Evolutionary conservation across 2,329 filamentous ascomycete species (phyloP), one percentile per base, ranked within the genome.

Genomic region (Verticillium nonalfalfae): DNA sequence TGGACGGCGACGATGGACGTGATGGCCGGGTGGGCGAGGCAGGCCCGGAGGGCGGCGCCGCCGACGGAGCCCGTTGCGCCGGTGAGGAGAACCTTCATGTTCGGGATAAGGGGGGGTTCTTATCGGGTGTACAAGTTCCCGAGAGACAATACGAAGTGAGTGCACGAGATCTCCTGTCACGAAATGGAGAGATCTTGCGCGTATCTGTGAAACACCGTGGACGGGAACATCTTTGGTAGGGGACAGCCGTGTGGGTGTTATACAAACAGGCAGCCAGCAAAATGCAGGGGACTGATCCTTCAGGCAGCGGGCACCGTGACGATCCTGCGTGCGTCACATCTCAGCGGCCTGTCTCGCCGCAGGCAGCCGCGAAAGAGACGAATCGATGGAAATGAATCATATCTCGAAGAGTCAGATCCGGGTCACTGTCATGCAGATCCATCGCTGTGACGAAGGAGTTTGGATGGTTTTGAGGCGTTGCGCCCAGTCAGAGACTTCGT

Each of bases 41-140:
- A 73, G 52, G 74, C 72, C 11, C 50, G 61, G 11, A 76, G 66
- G 7, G 65, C 72, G 57, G 68, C 70, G 56, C 72, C 61, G 57
- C 74, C 74, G 54, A 76, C 74, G 5, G 64, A 68, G 1, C 74
- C 74, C 13, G 67, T 73, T 0, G 72, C 74, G 35, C 74, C 74
- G 14, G 68, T 66, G 15, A 76, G 67, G 45, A 76, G 72, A 58
- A 76, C 62, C 58, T 76, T 76, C 74, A 76, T 75, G 35, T 0
- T 38, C 14, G 34, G 13, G 15, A 7, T 52, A 21, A 21, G 21
- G 39, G 21, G 39, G 15, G 39, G n/a, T 21, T 21, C 3, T 4
- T 45, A n/a, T 36, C 4, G 26, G 26, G 26, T 31, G 26, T 31
- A 31, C 26, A 31, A 5, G 26, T 31, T 31, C 26, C 26, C 26